Evolutionary conservation across 352 stramenopile species (phyloP).

Genomic region (Phytophthora boehmeriae): DNA sequence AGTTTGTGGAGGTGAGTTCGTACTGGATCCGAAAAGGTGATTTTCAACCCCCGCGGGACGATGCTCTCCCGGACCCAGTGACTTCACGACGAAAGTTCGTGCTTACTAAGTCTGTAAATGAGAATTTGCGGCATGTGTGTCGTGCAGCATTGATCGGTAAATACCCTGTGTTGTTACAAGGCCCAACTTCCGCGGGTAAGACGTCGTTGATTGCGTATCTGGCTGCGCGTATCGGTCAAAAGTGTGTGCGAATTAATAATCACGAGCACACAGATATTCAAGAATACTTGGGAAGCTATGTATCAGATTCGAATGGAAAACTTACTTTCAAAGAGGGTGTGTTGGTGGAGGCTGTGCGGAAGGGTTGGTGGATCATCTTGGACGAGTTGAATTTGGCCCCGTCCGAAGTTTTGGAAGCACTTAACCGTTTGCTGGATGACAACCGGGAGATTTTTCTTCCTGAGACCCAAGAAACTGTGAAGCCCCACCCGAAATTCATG

Average conservation of each 20-base stretch:
- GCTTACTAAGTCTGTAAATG: slow-evolving; percentile 95
- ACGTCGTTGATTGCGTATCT: slow-evolving; percentile 99
- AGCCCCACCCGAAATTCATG: slow-evolving; percentile 98
- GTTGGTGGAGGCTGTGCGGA: slow-evolving; percentile 96
- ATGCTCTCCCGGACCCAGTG: slow-evolving; percentile 79
- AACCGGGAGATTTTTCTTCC: slow-evolving; percentile 99
- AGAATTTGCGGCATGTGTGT: slow-evolving; percentile 95
- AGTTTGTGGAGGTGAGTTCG: slow-evolving; percentile 96
- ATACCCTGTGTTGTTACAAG: slow-evolving; percentile 99
- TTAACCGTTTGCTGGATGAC: slow-evolving; percentile 99
- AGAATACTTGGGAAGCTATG: slow-evolving; percentile 99
- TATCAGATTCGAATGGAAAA: slow-evolving; percentile 93
- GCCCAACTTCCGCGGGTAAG: slow-evolving; percentile 98
- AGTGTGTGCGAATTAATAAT: slow-evolving; percentile 99
- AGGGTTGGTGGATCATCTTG: slow-evolving; percentile 99
- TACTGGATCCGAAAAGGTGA: slow-evolving; percentile 98
- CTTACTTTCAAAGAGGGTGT: slow-evolving; percentile 98
- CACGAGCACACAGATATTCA: slow-evolving; percentile 99
- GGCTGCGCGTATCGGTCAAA: slow-evolving; percentile 95
- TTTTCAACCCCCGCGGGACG: slow-evolving; percentile 84
- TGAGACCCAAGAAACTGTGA: slow-evolving; percentile 99
- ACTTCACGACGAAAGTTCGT: slow-evolving; percentile 94
- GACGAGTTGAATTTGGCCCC: slow-evolving; percentile 99
- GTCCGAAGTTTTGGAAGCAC: slow-evolving; percentile 99
- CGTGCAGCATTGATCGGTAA: slow-evolving; percentile 95